A percentile compares a stretch with the other conserved stretches of the same genome.
Conservation (phyloP, 441 rosid species). For the Pelargonium citronellum region DNA sequence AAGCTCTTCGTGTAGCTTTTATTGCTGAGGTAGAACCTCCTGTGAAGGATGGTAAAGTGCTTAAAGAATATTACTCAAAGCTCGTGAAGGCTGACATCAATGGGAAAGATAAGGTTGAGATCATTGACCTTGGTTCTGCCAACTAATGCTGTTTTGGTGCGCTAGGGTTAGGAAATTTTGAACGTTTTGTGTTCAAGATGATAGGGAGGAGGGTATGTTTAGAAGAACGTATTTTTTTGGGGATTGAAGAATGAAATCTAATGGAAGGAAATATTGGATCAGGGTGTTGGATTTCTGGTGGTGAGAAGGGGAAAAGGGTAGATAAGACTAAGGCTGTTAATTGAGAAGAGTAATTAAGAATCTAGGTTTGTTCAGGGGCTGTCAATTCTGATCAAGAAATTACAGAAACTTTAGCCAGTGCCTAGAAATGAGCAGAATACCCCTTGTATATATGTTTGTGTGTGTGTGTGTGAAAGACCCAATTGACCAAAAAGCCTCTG, state of each 20-base stretch:
- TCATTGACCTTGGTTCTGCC: neutral
- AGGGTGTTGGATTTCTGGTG: neutral
- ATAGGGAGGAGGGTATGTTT: neutral
- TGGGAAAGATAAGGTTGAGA: slow-evolving; percentile 90
- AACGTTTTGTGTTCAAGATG: neutral
- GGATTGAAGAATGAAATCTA: neutral
- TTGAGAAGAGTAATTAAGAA: neutral
- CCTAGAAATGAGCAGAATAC: neutral
- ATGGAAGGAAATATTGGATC: neutral
- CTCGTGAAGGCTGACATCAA: slow-evolving; percentile 94
- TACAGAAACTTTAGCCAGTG: neutral
- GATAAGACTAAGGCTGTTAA: neutral
- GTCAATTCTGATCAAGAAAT: neutral
- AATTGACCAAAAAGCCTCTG: neutral
- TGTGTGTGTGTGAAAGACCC: too few relatives aligned
- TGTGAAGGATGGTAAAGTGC: slow-evolving; percentile 63
- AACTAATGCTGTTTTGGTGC: neutral
- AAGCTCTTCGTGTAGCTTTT: slow-evolving; percentile 98
- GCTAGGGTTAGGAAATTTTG: neutral
- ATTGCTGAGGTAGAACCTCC: slow-evolving; percentile 88
- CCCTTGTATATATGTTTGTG: neutral
- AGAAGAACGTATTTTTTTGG: too few relatives aligned
- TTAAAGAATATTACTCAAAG: slow-evolving; percentile 81
- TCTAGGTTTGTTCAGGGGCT: neutral
- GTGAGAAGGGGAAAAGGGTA: neutral